Base-by-base conservation (phyloP, 768 basidiomycete species). In the Psilocybe sp. region DNA sequence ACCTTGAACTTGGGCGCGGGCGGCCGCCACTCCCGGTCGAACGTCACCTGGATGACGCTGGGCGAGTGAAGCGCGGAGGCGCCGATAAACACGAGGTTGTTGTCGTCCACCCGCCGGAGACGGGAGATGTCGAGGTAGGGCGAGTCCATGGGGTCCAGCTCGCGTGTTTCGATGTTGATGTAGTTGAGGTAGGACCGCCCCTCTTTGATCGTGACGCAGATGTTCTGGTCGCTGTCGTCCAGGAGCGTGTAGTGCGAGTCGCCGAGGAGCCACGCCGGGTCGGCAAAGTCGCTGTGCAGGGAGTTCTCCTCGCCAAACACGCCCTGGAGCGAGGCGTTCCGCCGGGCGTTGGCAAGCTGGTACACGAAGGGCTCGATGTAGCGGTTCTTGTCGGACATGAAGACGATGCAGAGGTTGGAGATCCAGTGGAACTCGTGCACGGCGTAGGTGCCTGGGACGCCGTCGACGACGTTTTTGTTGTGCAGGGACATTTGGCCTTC, bases 371-470 rank as follows among this genome's bases (percentile, higher is more conserved):
- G 49, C 35, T 50, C 49, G 36, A 35, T 43, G 36, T 43, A 50
- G n/a, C 16, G 20, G 7, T 20, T 44, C 37, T 50, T 50, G 49
- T 50, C 49, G 41, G 41, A 50, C 12, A 23, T 28, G 11, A 50
- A 58, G 84, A 86, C 87, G 10, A 64, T 59, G 0, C 86, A 81
- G 54, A 82, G 81, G 14, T 59, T 69, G 33, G 79, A 77, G 40
- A 80, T 75, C 54, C 79, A 68, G 8, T 70, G 69, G 46, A 69
- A 64, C 32, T 58, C 59, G 56, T 76, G 68, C 18, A 82, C 82
- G 0, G 80, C 81, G 14, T 87, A 70, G 23, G 64, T 65, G 15
- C 54, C 68, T 11, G 60, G 51, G 50, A 77, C 73, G 47, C 61
- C 51, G 31, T 79, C 40, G 15, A 60, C 44, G 40, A 77, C 16